Evolutionary conservation across 108 stramenopile species (phyloP), one percentile per base, ranked within the genome.

Genomic region (Pseudonitzschia multiseries): DNA sequence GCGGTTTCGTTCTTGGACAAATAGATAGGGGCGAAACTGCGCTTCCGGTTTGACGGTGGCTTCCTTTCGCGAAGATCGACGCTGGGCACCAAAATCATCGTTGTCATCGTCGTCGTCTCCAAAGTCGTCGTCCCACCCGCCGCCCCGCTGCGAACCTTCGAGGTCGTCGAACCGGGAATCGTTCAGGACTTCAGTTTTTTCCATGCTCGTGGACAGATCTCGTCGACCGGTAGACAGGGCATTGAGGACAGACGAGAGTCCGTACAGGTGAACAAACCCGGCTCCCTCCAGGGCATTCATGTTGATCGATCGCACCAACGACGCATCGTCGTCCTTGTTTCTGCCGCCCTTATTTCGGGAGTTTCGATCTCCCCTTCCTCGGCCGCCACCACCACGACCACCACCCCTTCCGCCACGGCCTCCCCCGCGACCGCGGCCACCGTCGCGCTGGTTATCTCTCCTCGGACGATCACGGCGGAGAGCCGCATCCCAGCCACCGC

Each of bases 211-310:
- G 41, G 32, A 57, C 33, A 95, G 81, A 72, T 91, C 86, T 18
- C 94, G 79, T 22, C 73, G 62, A 71, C 85, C 79, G 28, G 92
- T 79, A 61, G 81, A 65, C 28, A 96, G 73, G 20, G 94, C 92
- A 79, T 92, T 93, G 75, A 92, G 70, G 5, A 91, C 85, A 1
- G 94, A 87, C 8, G 92, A 81, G 41, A 96, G 72, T 18, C 94
- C 94, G 57, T 91, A 96, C 26, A 96, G 66, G 71, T 96, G 94
- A 21, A 90, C 81, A 78, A 84, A 92, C 22, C 92, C 94, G 33
- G 90, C 85, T 31, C 73, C 73, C 65, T 93, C 91, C 64, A 95
- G 67, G 6, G 72, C 78, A 69, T 81, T 83, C 75, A 95, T 83
- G 57, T 91, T 93, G 69, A 89, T 93, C 60, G 86, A 79, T 28